These are phyloP conservation scores for Catharanthus roseus DNA, from an alignment of 257 asterid genomes.

Conservation along the genomic window DNA sequence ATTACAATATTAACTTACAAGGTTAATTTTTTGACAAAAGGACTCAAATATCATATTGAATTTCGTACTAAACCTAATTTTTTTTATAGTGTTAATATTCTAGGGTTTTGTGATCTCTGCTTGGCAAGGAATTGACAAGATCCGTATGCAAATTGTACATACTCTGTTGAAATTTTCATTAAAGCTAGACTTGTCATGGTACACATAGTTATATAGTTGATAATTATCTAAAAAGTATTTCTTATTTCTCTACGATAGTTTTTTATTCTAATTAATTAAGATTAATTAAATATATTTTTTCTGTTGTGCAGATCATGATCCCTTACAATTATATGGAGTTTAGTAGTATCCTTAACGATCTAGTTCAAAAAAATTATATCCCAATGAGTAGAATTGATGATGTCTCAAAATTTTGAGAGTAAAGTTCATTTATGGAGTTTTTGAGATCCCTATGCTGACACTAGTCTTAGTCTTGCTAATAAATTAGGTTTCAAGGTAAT, in stretches of 20 bases:
- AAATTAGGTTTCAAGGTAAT: conserved; percentile 33
- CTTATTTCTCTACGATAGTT: no score
- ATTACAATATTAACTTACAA: no score
- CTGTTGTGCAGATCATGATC: conserved; percentile 47
- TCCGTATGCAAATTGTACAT: conserved; percentile 48
- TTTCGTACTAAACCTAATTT: background rate
- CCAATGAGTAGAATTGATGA: conserved; percentile 62
- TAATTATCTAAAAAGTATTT: no score
- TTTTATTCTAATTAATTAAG: no score
- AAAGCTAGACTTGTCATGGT: conserved; percentile 74
- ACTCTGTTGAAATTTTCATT: conserved; percentile 40
- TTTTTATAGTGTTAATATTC: no score
- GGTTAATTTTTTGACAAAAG: background rate
- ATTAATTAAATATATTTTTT: no score
- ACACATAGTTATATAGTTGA: no score
- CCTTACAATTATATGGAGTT: conserved; percentile 37
- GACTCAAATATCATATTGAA: background rate
- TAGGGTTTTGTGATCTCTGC: conserved; percentile 61
- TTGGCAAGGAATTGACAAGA: conserved; percentile 54
- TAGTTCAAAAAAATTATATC: conserved; percentile 41
- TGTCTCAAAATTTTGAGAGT: conserved; percentile 62
- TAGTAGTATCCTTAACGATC: conserved; percentile 29
- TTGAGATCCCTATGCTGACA: conserved; percentile 62
- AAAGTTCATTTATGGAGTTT: conserved; percentile 54
- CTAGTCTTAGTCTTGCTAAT: conserved; percentile 28